Base-by-base conservation (phyloP, 2,329 filamentous ascomycete species). In the Dothideomycetes sp. region DNA sequence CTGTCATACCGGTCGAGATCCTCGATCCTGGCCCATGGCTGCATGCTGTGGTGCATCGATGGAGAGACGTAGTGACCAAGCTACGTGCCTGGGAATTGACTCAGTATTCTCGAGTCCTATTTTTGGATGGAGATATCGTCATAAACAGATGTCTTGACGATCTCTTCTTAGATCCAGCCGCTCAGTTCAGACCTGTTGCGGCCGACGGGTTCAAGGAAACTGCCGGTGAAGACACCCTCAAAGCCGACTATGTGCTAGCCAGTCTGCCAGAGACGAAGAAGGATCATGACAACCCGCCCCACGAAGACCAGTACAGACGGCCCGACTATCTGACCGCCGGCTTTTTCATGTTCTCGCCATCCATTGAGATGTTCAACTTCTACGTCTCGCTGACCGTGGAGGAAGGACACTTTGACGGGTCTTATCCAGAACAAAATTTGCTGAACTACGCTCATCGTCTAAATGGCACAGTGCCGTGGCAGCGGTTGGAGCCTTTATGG, bases 401-500 rank as follows among this genome's bases (percentile, higher is more conserved):
- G 5, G 30, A 55, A 31, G 54, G 52, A 15, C 48, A 50, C 9
- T 63, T 62, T 44, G 49, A 57, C 29, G 49, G 57, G 7, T 40
- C 41, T 11, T 53, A 59, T 35, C 50, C 49, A 10, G 60, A 62
- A 47, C 60, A 64, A 41, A 59, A 59, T 31, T 43, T 60, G 2
- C 41, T 60, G 17, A 62, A 61, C 45, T 53, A 53, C 35, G 56
- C 51, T 5, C 60, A 63, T 42, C 37, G 51, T 4, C 37, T 50
- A 44, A 44, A 50, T 12, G 60, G 59, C 5, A 54, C 54, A 4
- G 62, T 63, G 60, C 60, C 60, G 2, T 64, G 60, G 60, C 47
- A 45, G 12, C 49, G 53, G 38, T 37, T 63, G 4, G 43, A 47
- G n/a, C 51, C 54, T 7, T 52, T 48, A 5, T 64, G 60, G 60